These are phyloP conservation scores for Coniferiporia weirii DNA, from an alignment of 1,284 basidiomycete species.

Conservation along the genomic window DNA sequence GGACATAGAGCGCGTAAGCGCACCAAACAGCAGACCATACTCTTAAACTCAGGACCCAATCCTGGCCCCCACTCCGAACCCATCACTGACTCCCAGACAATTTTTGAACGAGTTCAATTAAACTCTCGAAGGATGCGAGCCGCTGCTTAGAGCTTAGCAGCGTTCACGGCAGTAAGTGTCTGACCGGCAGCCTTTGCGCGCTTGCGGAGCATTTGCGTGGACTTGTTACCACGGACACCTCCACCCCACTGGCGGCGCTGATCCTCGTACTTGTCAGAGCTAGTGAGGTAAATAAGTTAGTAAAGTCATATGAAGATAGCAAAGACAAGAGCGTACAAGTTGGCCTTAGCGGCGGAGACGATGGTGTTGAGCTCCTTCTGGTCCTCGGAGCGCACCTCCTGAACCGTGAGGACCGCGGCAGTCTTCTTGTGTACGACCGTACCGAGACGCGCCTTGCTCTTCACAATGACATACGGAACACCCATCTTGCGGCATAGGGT, in stretches of 20 bases:
- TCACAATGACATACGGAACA: conserved; percentile 96
- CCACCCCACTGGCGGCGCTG: conserved; percentile 92
- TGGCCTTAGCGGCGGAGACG: conserved; percentile 92
- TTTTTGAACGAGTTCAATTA: conserved; percentile 5
- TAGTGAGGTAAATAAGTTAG: conserved; percentile 28
- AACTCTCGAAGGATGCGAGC: not conserved
- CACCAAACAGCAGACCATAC: not conserved
- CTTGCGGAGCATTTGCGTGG: conserved; percentile 87
- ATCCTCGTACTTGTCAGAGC: conserved; percentile 95
- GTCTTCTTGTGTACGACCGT: conserved; percentile 99
- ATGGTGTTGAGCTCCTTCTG: conserved; percentile 89
- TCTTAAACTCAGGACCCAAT: not conserved
- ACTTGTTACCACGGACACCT: conserved; percentile 92
- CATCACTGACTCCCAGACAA: not conserved
- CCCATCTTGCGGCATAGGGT: conserved; percentile 99
- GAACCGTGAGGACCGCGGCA: conserved; percentile 83
- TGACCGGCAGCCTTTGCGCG: conserved; percentile 88
- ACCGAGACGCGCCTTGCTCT: conserved; percentile 96
- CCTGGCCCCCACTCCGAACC: not conserved
- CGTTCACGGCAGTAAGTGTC: conserved; percentile 46
- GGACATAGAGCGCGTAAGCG: not conserved
- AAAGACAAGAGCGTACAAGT: conserved; percentile 62
- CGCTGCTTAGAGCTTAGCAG: conserved; percentile 55
- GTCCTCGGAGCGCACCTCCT: conserved; percentile 95
- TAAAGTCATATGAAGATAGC: not conserved